Evolutionary conservation across 2,329 filamentous ascomycete species (phyloP), one percentile per base, ranked within the genome.

Genomic region (Sclerotinia nivalis): DNA sequence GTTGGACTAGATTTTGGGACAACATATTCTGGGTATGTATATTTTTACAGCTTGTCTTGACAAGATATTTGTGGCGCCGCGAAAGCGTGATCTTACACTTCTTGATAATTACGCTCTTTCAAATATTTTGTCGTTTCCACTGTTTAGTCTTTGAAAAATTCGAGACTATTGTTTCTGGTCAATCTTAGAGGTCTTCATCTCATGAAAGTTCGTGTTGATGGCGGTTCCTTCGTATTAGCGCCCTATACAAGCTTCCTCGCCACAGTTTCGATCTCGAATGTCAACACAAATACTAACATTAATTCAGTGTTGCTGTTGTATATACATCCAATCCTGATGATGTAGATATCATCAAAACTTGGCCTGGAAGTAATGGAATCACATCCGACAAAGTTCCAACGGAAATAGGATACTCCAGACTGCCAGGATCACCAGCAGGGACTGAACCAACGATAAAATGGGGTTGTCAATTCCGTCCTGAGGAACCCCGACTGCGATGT

Each of bases 381-480:
- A 93, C 92, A n/a, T 93, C 91, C 49, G 91, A 95, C 82, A 95
- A 95, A 83, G 91, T 94, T 2, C 91, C 92, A 1, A 93, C 91
- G 20, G 91, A 94, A 79, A 90, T 94, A 69, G 80, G 83, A 68
- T 89, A 91, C 73, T 84, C 86, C 70, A 79, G 82, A 45, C 79
- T 82, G 67, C 77, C 80, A 66, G 74, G 79, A 28, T 76, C 81
- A 6, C 72, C 80, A 4, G 73, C 78, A 2, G 83, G 78, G n/a
- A 77, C 82, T 1, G 79, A 81, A 10, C 84, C 87, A 9, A 84
- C 77, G 1, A 77, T 87, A 61, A 91, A 90, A 87, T 95, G 92
- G 92, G 92, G 92, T 0, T 94, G 93, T 78, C 91, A 94, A 78
- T 92, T 93, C 83, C 89, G 88, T 76, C 91, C 91, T 1, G 90